Percentiles rank a stretch among this genome's conserved stretches.
These are phyloP conservation scores for Blastobotrys arbuscula DNA, from an alignment of 1,139 yeast genomes.

Conservation along the genomic window DNA sequence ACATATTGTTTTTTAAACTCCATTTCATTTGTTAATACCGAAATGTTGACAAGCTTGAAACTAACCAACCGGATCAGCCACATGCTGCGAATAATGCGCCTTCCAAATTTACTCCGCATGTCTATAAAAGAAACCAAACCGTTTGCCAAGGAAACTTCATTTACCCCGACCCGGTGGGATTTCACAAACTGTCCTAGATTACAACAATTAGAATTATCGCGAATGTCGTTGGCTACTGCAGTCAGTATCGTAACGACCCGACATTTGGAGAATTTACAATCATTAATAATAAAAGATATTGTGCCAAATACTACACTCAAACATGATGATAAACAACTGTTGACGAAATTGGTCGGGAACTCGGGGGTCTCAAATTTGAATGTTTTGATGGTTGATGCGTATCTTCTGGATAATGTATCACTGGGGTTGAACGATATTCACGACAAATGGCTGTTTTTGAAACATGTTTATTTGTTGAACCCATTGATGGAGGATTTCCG, in stretches of 20 bases:
- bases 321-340: neutral
- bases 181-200: neutral
- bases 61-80: neutral
- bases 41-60: neutral
- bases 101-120: slow-evolving; percentile 1
- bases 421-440: neutral
- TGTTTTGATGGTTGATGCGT: neutral
- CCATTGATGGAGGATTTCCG: slow-evolving; percentile 2
- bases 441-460: neutral
- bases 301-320: neutral
- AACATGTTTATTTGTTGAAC: neutral
- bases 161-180: neutral
- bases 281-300: neutral
- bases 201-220: neutral
- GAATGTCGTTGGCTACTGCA: neutral
- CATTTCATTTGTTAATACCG: neutral
- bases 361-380: neutral
- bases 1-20: neutral
- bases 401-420: neutral
- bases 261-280: neutral
- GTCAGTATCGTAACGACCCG: neutral
- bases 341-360: neutral
- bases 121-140: slow-evolving; percentile 1
- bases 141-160: neutral
- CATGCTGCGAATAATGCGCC: neutral